Evolutionary conservation across 306 rosid species (phyloP).

Genomic region (Betula pendula): DNA sequence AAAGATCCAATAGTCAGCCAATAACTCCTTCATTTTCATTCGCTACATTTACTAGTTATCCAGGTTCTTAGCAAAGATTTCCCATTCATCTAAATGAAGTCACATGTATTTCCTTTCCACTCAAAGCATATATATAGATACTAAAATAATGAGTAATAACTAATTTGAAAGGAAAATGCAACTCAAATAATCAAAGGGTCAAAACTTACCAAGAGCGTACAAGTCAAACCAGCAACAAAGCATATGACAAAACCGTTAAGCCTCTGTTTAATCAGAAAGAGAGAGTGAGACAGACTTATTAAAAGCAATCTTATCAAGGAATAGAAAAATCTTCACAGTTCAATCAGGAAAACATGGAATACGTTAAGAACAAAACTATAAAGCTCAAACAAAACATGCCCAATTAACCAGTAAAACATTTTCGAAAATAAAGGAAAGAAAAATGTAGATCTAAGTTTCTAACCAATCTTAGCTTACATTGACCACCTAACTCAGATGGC

Average conservation of each 20-base stretch:
- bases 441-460: conserved; percentile 14
- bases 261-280: conserved; percentile 56
- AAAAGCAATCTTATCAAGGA: conserved; percentile 5
- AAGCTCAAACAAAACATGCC: neutral
- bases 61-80: neutral
- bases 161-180: neutral
- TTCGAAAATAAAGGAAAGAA: neutral
- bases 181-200: neutral
- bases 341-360: neutral
- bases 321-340: conserved; percentile 8
- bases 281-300: conserved; percentile 20
- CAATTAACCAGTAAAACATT: neutral
- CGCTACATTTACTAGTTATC: neutral
- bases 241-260: conserved; percentile 87
- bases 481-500: neutral
- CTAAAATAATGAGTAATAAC: neutral
- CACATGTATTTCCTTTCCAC: neutral
- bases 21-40: neutral
- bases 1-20: neutral
- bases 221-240: conserved; percentile 79
- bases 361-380: neutral
- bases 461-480: neutral
- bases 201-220: conserved; percentile 73
- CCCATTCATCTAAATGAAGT: neutral
- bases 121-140: neutral